These are phyloP conservation scores for Lactarius indigo DNA, from an alignment of 768 basidiomycete species.

Conservation along the genomic window DNA sequence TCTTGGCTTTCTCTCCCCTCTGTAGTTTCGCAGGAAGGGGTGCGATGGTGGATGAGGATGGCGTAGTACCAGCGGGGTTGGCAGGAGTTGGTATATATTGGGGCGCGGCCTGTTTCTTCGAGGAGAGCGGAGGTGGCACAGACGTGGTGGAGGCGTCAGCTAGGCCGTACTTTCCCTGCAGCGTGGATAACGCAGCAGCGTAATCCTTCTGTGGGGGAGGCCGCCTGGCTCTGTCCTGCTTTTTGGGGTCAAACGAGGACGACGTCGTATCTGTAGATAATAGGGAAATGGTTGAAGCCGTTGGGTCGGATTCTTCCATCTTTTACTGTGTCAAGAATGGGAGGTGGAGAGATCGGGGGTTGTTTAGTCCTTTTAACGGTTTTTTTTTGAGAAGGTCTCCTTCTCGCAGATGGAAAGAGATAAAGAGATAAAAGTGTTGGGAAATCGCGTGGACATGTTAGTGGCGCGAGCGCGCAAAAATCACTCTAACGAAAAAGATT, in stretches of 20 bases:
- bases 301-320: not conserved
- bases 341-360: not conserved
- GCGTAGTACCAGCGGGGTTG: not conserved
- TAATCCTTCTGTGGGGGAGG: slow-evolving; percentile 9
- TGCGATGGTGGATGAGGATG: not conserved
- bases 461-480: not conserved
- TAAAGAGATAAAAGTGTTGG: not conserved
- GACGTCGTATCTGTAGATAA: slow-evolving; percentile 18
- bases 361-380: not conserved
- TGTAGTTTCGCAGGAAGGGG: not conserved
- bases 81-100: not conserved
- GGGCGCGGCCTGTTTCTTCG: not conserved
- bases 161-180: slow-evolving; percentile 13
- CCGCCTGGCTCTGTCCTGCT: not conserved
- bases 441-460: not conserved
- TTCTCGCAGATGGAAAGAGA: not conserved
- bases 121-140: not conserved
- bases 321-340: not conserved
- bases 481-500: not conserved
- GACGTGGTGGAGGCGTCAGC: not conserved
- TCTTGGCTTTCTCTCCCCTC: not conserved
- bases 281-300: slow-evolving; percentile 4
- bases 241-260: slow-evolving; percentile 10
- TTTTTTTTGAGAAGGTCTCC: not conserved
- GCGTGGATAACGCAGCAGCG: not conserved